phyloP scores from a whole-genome alignment of 495 filamentous ascomycete genomes.

The Parachaetomium inaequale region DNA sequence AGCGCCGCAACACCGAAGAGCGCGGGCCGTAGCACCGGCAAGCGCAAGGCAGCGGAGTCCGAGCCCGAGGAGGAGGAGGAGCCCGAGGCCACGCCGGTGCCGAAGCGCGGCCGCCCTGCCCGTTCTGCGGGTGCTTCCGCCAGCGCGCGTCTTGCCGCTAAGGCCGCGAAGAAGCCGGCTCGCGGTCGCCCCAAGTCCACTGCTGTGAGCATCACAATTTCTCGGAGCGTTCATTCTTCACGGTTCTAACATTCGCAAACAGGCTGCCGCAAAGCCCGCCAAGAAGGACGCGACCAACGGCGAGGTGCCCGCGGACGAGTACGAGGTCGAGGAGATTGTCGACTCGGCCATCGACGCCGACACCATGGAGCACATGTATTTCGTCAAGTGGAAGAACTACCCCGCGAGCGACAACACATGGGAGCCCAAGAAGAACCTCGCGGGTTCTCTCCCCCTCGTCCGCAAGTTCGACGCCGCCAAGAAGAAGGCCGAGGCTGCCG shows the following conservation, averaged over 20 bases:
- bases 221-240: no score
- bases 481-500: slow-evolving; percentile 21
- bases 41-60: slow-evolving; percentile 25
- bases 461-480: slow-evolving; percentile 29
- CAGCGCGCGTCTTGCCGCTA: slow-evolving; percentile 29
- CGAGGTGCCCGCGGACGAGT: slow-evolving; percentile 26
- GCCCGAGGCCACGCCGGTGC: slow-evolving; percentile 7
- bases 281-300: slow-evolving; percentile 18
- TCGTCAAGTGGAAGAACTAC: slow-evolving; percentile 45
- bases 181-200: slow-evolving; percentile 23
- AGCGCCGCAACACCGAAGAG: slow-evolving; percentile 20
- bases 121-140: slow-evolving; percentile 18
- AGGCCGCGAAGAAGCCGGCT: slow-evolving; percentile 25
- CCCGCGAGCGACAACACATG: slow-evolving; percentile 36
- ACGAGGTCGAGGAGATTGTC: slow-evolving; percentile 40
- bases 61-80: slow-evolving; percentile 15
- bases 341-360: slow-evolving; percentile 31
- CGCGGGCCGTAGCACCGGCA: slow-evolving; percentile 20
- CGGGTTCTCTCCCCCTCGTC: slow-evolving; percentile 25
- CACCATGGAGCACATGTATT: slow-evolving; percentile 35
- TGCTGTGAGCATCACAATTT: slow-evolving; percentile 16
- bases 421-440: slow-evolving; percentile 41
- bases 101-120: slow-evolving; percentile 26
- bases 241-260: slow-evolving; percentile 10
- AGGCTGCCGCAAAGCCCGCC: slow-evolving; percentile 17